Evolutionary conservation across 2,329 filamentous ascomycete genomes (phyloP).

Genomic region (Mycocentrospora acerina): DNA sequence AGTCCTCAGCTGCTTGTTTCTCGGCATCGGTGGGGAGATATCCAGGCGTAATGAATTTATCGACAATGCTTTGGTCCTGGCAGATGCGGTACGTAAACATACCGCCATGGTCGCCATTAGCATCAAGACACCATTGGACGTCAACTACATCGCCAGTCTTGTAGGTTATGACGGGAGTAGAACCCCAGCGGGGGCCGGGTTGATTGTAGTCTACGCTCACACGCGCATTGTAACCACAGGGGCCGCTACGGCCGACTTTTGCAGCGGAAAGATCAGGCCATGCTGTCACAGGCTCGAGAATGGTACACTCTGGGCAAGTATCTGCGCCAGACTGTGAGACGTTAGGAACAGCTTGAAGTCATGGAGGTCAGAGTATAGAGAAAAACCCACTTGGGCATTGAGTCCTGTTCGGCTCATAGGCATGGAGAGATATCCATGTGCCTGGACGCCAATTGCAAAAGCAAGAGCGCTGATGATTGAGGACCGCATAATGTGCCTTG

Average conservation of each 20-base stretch:
- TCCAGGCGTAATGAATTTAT: conserved; percentile 32
- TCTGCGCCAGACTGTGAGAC: conserved; percentile 24
- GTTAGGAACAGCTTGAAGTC: not conserved
- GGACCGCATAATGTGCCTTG: conserved; percentile 18
- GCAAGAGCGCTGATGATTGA: conserved; percentile 16
- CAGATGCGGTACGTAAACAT: conserved; percentile 41
- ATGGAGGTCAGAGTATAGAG: too few relatives aligned
- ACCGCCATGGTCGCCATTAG: conserved; percentile 38
- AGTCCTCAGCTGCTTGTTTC: conserved; percentile 37
- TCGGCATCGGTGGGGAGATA: conserved; percentile 37
- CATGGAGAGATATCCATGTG: conserved; percentile 34
- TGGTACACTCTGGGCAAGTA: conserved; percentile 39
- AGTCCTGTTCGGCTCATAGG: conserved; percentile 39
- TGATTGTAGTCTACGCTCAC: conserved; percentile 39
- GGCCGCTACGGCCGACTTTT: conserved; percentile 32
- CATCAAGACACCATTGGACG: conserved; percentile 39
- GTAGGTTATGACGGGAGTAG: conserved; percentile 32
- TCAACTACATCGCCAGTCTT: conserved; percentile 30
- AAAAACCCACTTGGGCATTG: conserved; percentile 27
- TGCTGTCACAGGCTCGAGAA: conserved; percentile 35
- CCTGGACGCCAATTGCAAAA: conserved; percentile 21
- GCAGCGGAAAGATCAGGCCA: conserved; percentile 35
- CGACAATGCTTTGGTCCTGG: conserved; percentile 33
- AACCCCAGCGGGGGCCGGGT: conserved; percentile 34
- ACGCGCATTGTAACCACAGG: conserved; percentile 40